phyloP scores from a whole-genome alignment of 2,329 filamentous ascomycete genomes.

The Westerdykella sp. region DNA sequence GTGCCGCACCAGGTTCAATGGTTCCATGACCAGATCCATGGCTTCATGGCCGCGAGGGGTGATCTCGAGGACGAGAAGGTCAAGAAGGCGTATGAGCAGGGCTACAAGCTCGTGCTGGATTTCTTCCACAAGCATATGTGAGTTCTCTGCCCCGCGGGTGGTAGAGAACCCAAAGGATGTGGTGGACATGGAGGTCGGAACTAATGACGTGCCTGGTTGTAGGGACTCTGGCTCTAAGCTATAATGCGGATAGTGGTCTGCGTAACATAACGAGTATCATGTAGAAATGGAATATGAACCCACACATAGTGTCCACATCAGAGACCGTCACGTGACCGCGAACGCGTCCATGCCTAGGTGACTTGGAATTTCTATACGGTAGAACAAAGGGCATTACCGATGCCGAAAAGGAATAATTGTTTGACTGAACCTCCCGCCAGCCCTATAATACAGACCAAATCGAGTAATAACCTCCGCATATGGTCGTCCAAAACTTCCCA shows the following conservation, averaged over 20 bases:
- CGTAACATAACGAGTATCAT: neutral
- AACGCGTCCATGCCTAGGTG: no score
- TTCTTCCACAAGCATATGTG: slow-evolving; percentile 51
- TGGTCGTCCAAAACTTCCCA: no score
- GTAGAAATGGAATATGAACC: no score
- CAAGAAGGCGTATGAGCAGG: slow-evolving; percentile 46
- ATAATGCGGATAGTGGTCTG: neutral
- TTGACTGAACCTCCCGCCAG: no score
- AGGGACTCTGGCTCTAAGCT: slow-evolving; percentile 3
- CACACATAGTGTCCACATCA: no score
- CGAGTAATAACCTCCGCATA: no score
- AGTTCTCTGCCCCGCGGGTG: slow-evolving; percentile 19
- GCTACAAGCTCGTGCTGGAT: slow-evolving; percentile 45
- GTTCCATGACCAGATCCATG: slow-evolving; percentile 45
- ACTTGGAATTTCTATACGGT: no score
- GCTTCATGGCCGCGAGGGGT: slow-evolving; percentile 29
- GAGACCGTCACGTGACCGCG: no score
- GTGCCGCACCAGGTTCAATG: slow-evolving; percentile 43
- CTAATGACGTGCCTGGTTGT: neutral
- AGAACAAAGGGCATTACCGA: no score
- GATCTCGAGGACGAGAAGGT: slow-evolving; percentile 45
- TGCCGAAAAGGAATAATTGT: no score
- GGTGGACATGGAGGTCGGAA: neutral
- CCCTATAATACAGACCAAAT: no score
- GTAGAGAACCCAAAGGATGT: neutral